Conservation (phyloP, 805 yeast species). For the Saccharomycopsis javanensis region DNA sequence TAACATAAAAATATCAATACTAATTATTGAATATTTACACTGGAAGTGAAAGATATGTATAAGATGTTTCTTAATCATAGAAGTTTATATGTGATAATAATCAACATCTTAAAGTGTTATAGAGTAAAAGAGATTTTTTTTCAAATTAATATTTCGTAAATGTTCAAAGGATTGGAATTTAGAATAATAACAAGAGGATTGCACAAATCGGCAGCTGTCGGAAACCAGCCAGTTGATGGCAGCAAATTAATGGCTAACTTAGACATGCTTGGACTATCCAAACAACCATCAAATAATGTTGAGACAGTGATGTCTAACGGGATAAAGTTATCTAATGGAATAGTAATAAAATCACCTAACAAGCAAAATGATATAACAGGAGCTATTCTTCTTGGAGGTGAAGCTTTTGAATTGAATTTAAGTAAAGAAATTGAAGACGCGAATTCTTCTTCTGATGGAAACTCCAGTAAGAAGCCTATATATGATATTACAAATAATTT, state of each 20-base stretch:
- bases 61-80: too few relatives aligned
- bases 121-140: too few relatives aligned
- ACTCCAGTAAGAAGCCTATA: background rate
- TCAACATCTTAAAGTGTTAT: too few relatives aligned
- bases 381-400: conserved; percentile 43
- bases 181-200: background rate
- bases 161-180: background rate
- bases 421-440: conserved; percentile 1
- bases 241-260: conserved; percentile 29
- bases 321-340: conserved; percentile 46
- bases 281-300: conserved; percentile 40
- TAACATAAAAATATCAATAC: too few relatives aligned
- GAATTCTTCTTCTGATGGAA: background rate
- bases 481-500: conserved; percentile 39
- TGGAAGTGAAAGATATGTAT: too few relatives aligned
- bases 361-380: conserved; percentile 33
- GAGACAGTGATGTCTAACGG: conserved; percentile 46
- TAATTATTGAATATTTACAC: too few relatives aligned
- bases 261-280: conserved; percentile 36
- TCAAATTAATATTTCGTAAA: background rate
- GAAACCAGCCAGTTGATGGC: conserved; percentile 9
- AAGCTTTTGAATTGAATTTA: conserved; percentile 52
- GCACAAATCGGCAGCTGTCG: background rate
- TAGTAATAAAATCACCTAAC: conserved; percentile 36
- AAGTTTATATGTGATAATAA: too few relatives aligned